Evolutionary conservation across 805 yeast species (phyloP).

Genomic region (Teunomyces cretensis): DNA sequence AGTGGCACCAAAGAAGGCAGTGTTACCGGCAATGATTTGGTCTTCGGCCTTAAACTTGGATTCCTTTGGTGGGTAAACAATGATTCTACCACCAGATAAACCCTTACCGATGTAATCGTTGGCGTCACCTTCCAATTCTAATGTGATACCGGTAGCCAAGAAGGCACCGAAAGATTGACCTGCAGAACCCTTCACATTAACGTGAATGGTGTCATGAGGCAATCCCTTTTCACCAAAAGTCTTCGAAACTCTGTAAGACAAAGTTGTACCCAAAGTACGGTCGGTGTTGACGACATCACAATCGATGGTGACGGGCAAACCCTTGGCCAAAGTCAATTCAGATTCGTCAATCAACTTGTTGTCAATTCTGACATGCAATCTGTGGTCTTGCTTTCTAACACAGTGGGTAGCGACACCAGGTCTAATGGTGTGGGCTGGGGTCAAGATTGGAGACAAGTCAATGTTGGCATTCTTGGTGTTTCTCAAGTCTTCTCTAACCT

Average conservation of each 20-base stretch:
- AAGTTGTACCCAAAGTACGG: slow-evolving; percentile 92
- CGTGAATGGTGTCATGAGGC: slow-evolving; percentile 96
- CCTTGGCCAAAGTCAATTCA: slow-evolving; percentile 91
- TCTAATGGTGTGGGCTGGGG: slow-evolving; percentile 95
- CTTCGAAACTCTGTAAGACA: slow-evolving; percentile 91
- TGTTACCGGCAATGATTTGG: slow-evolving; percentile 94
- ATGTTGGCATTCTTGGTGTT: slow-evolving; percentile 88
- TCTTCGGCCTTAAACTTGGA: slow-evolving; percentile 91
- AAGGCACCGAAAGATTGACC: slow-evolving; percentile 99
- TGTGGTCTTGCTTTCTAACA: slow-evolving; percentile 91
- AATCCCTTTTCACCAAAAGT: slow-evolving; percentile 89
- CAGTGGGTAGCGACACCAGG: slow-evolving; percentile 96
- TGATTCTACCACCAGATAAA: slow-evolving; percentile 89
- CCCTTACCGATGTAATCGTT: slow-evolving; percentile 98
- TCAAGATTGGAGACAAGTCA: slow-evolving; percentile 88
- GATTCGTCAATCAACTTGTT: slow-evolving; percentile 96
- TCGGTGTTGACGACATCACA: slow-evolving; percentile 94
- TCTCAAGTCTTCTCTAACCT: slow-evolving; percentile 79
- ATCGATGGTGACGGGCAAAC: slow-evolving; percentile 93
- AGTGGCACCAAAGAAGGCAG: slow-evolving; percentile 97
- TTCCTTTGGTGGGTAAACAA: slow-evolving; percentile 86
- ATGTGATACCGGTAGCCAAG: slow-evolving; percentile 92
- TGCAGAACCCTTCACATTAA: slow-evolving; percentile 87
- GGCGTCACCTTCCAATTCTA: slow-evolving; percentile 95
- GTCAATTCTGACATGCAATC: slow-evolving; percentile 88